Conservation (phyloP, 2,329 filamentous ascomycete genomes). For the Lizonia empirigonia region DNA sequence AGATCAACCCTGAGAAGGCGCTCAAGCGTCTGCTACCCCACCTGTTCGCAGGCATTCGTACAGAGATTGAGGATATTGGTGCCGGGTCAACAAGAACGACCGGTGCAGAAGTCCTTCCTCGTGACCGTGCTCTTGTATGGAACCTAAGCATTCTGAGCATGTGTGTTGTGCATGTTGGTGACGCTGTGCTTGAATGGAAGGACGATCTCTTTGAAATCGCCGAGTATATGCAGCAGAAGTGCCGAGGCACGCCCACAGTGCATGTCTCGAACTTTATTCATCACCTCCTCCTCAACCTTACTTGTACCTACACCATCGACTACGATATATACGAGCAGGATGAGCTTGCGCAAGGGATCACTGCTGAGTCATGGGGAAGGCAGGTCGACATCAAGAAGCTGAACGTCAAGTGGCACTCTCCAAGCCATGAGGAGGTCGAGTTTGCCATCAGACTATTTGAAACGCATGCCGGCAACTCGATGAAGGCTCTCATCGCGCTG, state of each 20-base stretch:
- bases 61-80: constrained; percentile 95
- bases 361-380: constrained; percentile 82
- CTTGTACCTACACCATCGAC: constrained; percentile 91
- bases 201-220: constrained; percentile 89
- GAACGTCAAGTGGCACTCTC: constrained; percentile 89
- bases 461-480: constrained; percentile 77
- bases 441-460: constrained; percentile 92
- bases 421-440: constrained; percentile 76
- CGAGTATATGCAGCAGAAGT: constrained; percentile 94
- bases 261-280: constrained; percentile 98
- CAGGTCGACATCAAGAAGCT: constrained; percentile 75
- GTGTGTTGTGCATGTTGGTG: constrained; percentile 95
- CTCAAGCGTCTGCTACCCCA: constrained; percentile 89
- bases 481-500: constrained; percentile 75
- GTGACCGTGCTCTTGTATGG: constrained; percentile 94
- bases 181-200: constrained; percentile 86
- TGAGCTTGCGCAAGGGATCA: constrained; percentile 71
- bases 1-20: constrained; percentile 92
- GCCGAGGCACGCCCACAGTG: constrained; percentile 89
- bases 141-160: constrained; percentile 96
- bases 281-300: constrained; percentile 91
- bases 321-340: constrained; percentile 85
- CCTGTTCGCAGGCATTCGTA: constrained; percentile 87
- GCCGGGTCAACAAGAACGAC: constrained; percentile 94
- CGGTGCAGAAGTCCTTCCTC: constrained; percentile 88